These are phyloP conservation scores for Stagonosporopsis chrysanthemi DNA, from an alignment of 2,329 filamentous ascomycete genomes.

Conservation along the genomic window DNA sequence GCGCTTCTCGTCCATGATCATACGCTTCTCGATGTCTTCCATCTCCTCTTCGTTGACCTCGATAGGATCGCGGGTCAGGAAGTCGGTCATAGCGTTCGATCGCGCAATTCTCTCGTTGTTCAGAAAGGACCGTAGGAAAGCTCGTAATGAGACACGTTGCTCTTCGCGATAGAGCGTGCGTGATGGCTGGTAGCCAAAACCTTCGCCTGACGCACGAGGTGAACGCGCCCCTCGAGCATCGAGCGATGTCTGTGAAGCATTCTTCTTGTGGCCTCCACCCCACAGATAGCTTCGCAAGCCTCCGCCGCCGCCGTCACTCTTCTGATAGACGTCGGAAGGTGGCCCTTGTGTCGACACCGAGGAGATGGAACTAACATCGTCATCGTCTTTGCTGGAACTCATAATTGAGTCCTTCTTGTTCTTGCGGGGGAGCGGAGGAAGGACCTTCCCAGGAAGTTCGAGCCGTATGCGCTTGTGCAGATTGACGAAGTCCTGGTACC, in stretches of 20 bases:
- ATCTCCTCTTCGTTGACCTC: conserved; percentile 81
- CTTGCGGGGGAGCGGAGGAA: conserved; percentile 88
- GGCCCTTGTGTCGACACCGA: conserved; percentile 75
- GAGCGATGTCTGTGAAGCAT: conserved; percentile 51
- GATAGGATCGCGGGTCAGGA: conserved; percentile 77
- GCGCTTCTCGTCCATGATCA: conserved; percentile 83
- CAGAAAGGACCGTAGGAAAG: conserved; percentile 85
- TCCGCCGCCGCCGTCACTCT: conserved; percentile 46
- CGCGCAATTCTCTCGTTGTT: conserved; percentile 84
- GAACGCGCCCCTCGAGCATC: conserved; percentile 32
- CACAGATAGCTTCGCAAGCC: conserved; percentile 56
- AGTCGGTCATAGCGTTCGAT: conserved; percentile 84
- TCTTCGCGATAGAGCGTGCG: conserved; percentile 80
- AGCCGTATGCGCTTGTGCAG: conserved; percentile 80
- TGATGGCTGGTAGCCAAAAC: conserved; percentile 49
- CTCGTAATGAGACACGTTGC: conserved; percentile 88
- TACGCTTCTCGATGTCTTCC: conserved; percentile 79
- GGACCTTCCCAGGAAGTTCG: conserved; percentile 88
- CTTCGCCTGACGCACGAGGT: conserved; percentile 44
- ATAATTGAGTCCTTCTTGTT: conserved; percentile 80
- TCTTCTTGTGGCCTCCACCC: conserved; percentile 51
- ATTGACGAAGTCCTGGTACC: conserved; percentile 86
- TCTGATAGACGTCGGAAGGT: conserved; percentile 47
- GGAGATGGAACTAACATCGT: conserved; percentile 81
- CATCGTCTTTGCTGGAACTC: conserved; percentile 63